Base-by-base conservation (phyloP, 441 rosid genomes). In the Jatropha multifida region DNA sequence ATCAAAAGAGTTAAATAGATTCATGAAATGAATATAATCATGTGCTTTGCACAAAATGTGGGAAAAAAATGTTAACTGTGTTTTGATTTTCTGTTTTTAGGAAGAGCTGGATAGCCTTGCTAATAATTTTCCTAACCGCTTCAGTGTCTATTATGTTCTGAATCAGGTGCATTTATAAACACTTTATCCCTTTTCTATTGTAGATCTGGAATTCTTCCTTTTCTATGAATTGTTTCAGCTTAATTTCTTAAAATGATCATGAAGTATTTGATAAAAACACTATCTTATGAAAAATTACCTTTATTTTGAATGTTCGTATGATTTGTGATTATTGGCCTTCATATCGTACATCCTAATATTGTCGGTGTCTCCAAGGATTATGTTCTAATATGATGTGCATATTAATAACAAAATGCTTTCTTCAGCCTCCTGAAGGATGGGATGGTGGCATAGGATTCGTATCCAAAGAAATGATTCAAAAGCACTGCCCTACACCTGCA, bases 71-170 rank as follows among this genome's bases (percentile, higher is more conserved):
- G 17, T 27, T 6, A 32, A 70, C 51, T 32, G 48, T 40, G 44
- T 46, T 79, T 15, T 55, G 70, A 4, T 56, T 52, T 54, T 42
- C 20, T 37, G 20, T 52, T 66, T 80, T 78, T 89, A 95, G 98
- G 98, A 93, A 79, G 97, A 92, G 78, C 74, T 93, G 74, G 98
- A 93, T 75, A 71, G 79, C 77, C 84, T 95, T 75, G 88, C 91
- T 15, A 60, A 82, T 11, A 83, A 60, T 20, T 92, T 86, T 74
- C 90, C 97, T 0, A 84, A 83, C 68, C 90, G 89, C 67, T 88
- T 92, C 85, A 86, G 83, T 61, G 75, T 90, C 78, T 89, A 85
- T 82, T 90, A 89, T 69, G 99, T 95, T 76, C 61, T 95, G 82
- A 95, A 92, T 85, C 92, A 93, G 99, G 99, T 93, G 61, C 27